A percentile compares a stretch with the other conserved stretches of the same genome.
phyloP scores from a whole-genome alignment of 2,329 filamentous ascomycete species.

The Lachnellula willkommii region DNA sequence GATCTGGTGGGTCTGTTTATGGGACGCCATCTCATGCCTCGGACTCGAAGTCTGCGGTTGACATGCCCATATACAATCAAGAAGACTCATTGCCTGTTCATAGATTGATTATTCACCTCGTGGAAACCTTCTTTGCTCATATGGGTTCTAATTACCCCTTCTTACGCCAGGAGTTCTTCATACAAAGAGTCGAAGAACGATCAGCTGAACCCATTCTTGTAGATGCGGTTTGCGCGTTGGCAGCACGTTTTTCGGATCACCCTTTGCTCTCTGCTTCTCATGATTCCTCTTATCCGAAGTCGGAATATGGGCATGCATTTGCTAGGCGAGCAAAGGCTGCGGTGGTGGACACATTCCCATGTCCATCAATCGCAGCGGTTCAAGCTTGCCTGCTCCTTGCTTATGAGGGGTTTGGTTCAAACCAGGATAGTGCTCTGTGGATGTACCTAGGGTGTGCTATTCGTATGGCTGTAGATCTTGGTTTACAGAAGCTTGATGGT shows the following conservation, averaged over 20 bases:
- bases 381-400: slow-evolving; percentile 80
- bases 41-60: slow-evolving; percentile 20
- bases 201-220: slow-evolving; percentile 78
- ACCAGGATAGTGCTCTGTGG: slow-evolving; percentile 85
- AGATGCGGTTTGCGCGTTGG: slow-evolving; percentile 76
- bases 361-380: slow-evolving; percentile 75
- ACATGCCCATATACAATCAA: slow-evolving; percentile 70
- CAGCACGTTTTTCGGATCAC: slow-evolving; percentile 71
- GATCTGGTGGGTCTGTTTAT: slow-evolving; percentile 21
- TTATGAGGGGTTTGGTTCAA: slow-evolving; percentile 83
- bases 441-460: slow-evolving; percentile 90
- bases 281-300: slow-evolving; percentile 46
- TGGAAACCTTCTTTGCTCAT: slow-evolving; percentile 75
- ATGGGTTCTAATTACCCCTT: slow-evolving; percentile 86
- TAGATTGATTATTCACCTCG: slow-evolving; percentile 68
- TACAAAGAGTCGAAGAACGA: slow-evolving; percentile 73
- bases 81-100: slow-evolving; percentile 66
- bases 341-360: slow-evolving; percentile 76
- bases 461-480: slow-evolving; percentile 73
- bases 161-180: slow-evolving; percentile 64
- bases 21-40: slow-evolving; percentile 18
- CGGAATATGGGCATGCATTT: slow-evolving; percentile 71
- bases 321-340: slow-evolving; percentile 78
- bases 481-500: slow-evolving; percentile 75
- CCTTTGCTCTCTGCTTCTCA: slow-evolving; percentile 46